These are phyloP conservation scores for Populus alba DNA, from an alignment of 345 rosid species.

Conservation along the genomic window DNA sequence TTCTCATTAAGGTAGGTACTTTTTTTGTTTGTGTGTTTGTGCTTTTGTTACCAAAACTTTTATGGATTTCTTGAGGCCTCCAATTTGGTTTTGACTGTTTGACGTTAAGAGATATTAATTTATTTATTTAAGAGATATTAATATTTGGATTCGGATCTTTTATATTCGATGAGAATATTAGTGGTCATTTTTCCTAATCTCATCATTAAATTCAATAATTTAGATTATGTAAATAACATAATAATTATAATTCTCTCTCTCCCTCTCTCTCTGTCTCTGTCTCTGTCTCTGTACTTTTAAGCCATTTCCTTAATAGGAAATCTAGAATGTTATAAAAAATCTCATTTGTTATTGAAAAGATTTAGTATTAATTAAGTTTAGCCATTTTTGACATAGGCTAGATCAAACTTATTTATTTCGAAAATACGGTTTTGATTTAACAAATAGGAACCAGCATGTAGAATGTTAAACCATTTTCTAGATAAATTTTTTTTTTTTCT, in stretches of 20 bases:
- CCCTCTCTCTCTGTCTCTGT: too few relatives aligned
- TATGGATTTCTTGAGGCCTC: too few relatives aligned
- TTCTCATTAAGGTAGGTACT: background rate
- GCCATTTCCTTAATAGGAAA: too few relatives aligned
- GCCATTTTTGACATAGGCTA: background rate
- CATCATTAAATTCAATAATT: background rate
- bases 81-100: background rate
- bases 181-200: background rate
- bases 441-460: background rate
- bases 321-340: too few relatives aligned
- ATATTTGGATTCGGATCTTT: background rate
- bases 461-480: background rate
- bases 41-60: too few relatives aligned
- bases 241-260: too few relatives aligned
- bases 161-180: background rate
- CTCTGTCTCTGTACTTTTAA: too few relatives aligned
- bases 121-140: too few relatives aligned
- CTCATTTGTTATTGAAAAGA: too few relatives aligned
- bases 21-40: too few relatives aligned
- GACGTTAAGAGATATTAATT: background rate
- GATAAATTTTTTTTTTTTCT: too few relatives aligned
- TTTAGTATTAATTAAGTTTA: background rate
- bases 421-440: background rate
- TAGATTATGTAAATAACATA: background rate
- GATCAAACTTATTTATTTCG: background rate